These are phyloP conservation scores for Lyophyllum atratum DNA, from an alignment of 768 basidiomycete genomes.

Conservation along the genomic window DNA sequence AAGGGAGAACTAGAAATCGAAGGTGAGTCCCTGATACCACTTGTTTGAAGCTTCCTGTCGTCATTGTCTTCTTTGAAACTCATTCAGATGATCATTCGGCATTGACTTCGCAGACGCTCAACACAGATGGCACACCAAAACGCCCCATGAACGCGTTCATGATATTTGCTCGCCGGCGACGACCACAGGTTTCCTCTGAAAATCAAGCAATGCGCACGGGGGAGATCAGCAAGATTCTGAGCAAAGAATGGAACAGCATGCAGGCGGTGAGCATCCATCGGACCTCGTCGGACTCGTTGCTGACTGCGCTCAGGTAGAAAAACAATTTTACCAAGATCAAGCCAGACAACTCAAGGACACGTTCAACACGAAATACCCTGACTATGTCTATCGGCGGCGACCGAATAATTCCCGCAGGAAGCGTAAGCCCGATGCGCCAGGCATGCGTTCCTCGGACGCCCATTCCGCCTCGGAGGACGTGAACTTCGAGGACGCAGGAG, in stretches of 20 bases:
- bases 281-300: neutral
- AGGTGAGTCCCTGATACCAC: constrained; percentile 33
- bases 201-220: constrained; percentile 90
- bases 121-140: constrained; percentile 86
- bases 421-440: constrained; percentile 38
- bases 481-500: constrained; percentile 32
- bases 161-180: constrained; percentile 83
- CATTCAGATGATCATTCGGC: constrained; percentile 36
- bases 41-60: neutral
- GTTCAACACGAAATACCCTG: constrained; percentile 85
- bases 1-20: constrained; percentile 48
- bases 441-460: constrained; percentile 29
- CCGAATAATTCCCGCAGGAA: constrained; percentile 83
- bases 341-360: constrained; percentile 84
- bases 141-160: constrained; percentile 94
- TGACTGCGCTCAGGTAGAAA: constrained; percentile 55
- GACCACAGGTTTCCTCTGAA: constrained; percentile 84
- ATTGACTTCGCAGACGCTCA: constrained; percentile 77
- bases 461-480: constrained; percentile 31
- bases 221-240: constrained; percentile 86
- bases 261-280: constrained; percentile 51
- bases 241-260: constrained; percentile 87
- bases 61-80: neutral
- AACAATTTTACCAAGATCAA: constrained; percentile 87
- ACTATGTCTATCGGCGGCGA: constrained; percentile 86